Conservation (phyloP, 164 flowering plant genomes). For the Euptelea pleiosperma region DNA sequence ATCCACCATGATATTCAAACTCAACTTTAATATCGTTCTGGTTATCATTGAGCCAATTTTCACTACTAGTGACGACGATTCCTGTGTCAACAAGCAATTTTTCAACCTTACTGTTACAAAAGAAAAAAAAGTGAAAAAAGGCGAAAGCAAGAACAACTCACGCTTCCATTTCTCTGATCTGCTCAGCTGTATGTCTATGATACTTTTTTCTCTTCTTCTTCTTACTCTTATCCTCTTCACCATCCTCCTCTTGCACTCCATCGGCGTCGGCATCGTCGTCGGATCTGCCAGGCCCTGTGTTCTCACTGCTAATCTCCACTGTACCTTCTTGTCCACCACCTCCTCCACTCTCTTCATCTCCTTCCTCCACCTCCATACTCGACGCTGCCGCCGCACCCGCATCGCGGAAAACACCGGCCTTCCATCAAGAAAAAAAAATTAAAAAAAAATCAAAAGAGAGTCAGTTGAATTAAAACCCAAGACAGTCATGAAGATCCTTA, state of each 20-base stretch:
- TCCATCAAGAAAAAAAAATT: neutral
- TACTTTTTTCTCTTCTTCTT: constrained; percentile 93
- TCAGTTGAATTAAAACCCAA: neutral
- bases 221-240: constrained; percentile 36
- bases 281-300: constrained; percentile 67
- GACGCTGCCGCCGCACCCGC: constrained; percentile 47
- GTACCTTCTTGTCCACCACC: constrained; percentile 45
- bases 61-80: too few relatives aligned
- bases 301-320: constrained; percentile 83
- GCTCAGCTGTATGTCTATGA: constrained; percentile 91
- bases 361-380: constrained; percentile 55
- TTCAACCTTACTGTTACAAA: too few relatives aligned
- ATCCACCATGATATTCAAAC: too few relatives aligned
- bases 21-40: too few relatives aligned
- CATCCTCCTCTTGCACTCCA: constrained; percentile 33
- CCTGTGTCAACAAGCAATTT: neutral
- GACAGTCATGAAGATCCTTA: constrained; percentile 24
- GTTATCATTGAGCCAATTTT: too few relatives aligned
- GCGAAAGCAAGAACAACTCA: constrained; percentile 23
- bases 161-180: constrained; percentile 99
- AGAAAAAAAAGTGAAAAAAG: too few relatives aligned
- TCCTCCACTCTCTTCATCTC: constrained; percentile 43
- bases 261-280: constrained; percentile 68
- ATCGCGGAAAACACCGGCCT: constrained; percentile 90
- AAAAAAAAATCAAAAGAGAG: neutral